Evolutionary conservation across 257 asterid species (phyloP), one percentile per base, ranked within the genome.

Genomic region (Jacaranda copaia): DNA sequence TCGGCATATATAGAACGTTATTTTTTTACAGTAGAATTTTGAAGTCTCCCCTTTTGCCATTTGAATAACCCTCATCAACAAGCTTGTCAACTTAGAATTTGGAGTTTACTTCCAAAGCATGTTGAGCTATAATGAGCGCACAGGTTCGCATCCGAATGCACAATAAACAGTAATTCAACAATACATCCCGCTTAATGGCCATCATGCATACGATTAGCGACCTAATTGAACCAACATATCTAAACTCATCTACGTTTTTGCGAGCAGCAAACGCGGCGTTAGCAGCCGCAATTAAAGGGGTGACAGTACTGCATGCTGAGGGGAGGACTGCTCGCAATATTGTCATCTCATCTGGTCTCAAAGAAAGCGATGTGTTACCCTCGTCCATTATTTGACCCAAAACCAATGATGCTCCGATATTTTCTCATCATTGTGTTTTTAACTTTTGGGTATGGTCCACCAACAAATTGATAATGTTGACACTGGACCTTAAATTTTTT

Each of bases 281-380:
- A 8, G 15, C 20, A 67, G 83, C 79, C 83, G 79, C 79, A 79
- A 79, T 79, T 73, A 73, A 58, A 79, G 83, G 81, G 79, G 1
- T 71, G 64, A 20, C 55, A 62, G 40, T 72, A 25, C 63, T 72
- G 70, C 51, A 51, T 68, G 64, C 43, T 6, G 56, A 64, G 73
- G 73, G 15, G 18, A 38, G 36, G 56, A 6, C 60, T 57, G 75
- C 62, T 57, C 36, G 60, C 76, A 25, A 38, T 39, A 52, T 19
- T 53, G 19, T 52, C 10, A 70, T 25, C 15, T 52, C 10, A 70
- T 25, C 14, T 18, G 63, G 48, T 60, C 73, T 38, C 72, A 62
- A 19, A 15, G 84, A 74, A 62, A 75, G 40, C 36, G 74, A 75
- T 68, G 18, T 69, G 20, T 80, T 60, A 74, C 76, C 69, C 8